These are phyloP conservation scores for Gnomoniopsis smithogilvyi DNA, from an alignment of 2,329 filamentous ascomycete genomes.

Conservation along the genomic window DNA sequence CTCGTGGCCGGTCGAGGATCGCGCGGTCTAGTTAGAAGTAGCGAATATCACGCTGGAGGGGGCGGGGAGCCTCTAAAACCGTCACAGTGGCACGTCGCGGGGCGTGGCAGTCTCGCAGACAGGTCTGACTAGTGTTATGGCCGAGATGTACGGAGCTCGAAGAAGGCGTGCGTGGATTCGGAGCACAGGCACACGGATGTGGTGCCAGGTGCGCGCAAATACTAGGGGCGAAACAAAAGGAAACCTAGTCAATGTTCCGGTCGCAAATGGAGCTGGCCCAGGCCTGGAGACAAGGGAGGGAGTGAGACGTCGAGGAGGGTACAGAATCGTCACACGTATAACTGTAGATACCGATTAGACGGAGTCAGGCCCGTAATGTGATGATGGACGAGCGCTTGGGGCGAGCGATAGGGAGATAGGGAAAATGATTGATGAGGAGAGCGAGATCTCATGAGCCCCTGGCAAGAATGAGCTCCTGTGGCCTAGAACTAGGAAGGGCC, in stretches of 20 bases:
- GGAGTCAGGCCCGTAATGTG: not conserved
- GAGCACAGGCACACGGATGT: not conserved
- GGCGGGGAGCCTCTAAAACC: not conserved
- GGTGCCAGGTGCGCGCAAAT: not conserved
- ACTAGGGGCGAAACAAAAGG: not conserved
- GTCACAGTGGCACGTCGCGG: slow-evolving; percentile 5
- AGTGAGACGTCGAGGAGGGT: not conserved
- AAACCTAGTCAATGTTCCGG: not conserved
- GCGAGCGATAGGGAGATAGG: not conserved
- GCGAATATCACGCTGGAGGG: not conserved
- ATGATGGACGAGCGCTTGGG: not conserved
- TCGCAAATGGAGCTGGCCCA: not conserved
- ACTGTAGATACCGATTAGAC: not conserved
- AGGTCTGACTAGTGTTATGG: not conserved
- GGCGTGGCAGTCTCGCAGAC: slow-evolving; percentile 3
- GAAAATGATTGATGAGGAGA: not conserved
- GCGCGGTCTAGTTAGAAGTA: not conserved
- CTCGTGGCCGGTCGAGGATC: not conserved
- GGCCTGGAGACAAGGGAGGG: not conserved
- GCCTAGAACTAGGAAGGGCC: too few species aligned
- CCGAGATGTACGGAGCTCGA: not conserved
- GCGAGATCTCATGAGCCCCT: too few species aligned
- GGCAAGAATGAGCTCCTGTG: too few species aligned
- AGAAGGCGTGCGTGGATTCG: not conserved
- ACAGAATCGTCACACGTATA: not conserved